Evolutionary conservation across 2,329 filamentous ascomycete species (phyloP), one percentile per base, ranked within the genome.

Genomic region (Colletotrichum salicis): DNA sequence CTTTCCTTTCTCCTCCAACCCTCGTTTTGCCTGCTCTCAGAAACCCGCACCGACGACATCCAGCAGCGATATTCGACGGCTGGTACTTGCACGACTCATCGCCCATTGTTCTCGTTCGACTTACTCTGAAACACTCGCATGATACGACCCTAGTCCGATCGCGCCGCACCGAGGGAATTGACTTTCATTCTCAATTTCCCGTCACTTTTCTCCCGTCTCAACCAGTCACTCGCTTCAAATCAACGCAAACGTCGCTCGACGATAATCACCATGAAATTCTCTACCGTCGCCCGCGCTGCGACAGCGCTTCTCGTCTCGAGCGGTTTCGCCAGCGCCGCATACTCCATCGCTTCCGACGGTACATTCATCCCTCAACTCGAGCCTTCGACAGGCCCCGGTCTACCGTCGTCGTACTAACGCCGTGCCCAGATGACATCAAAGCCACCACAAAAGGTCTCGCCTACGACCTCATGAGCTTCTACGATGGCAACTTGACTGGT

Each of bases 401-500:
- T 3, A 13, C 4, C 54, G 13, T 27, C 54, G 13, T 27, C 22
- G 15, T 35, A 63, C 70, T 70, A 71, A 70, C 52, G 33, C 37
- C 35, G 24, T n/a, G 22, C 29, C 48, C 52, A 88, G 87, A 79
- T 10, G 84, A 85, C 12, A 87, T 88, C 72, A 84, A 82, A 58
- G 57, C 80, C 3, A 82, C 85, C 0, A 84, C 86, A 12, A 77
- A 79, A 37, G 81, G 81, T n/a, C 82, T 89, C 29, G 86, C 86
- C 12, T 82, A 85, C 77, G 86, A 89, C 66, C 79, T 87, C 15
- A 84, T 88, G 80, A 76, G 81, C 12, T 86, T 84, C 75, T 89
- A 89, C 78, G 80, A 84, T 29, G 87, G 86, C 69, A 86, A 88
- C 74, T 76, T 82, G 72, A 82, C 86, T 1, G 87, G 88, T 65